Conservation (phyloP, 305 asterid species). For the Fraxinus dipetala region DNA sequence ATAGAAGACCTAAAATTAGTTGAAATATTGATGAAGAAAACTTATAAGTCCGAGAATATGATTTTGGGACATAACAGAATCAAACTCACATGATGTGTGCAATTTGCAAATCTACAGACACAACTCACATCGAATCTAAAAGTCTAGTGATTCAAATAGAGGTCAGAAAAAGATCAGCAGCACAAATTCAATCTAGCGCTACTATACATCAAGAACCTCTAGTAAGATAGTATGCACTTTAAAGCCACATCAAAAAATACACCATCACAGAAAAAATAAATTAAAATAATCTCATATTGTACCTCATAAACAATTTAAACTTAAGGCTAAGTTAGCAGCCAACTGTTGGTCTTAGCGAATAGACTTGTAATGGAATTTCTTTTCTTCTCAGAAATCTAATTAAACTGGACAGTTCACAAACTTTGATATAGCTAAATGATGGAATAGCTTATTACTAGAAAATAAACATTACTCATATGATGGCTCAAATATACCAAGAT, state of each 20-base stretch:
- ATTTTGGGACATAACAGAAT: neutral
- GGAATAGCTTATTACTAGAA: neutral
- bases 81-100: neutral
- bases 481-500: neutral
- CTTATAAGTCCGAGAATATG: neutral
- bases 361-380: neutral
- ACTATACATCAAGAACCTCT: neutral
- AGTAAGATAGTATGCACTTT: neutral
- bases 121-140: neutral
- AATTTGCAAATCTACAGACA: neutral
- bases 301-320: neutral
- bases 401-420: neutral
- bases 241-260: neutral
- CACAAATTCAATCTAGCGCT: neutral
- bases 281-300: neutral
- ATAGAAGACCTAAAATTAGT: neutral
- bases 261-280: neutral
- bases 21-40: neutral
- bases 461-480: neutral
- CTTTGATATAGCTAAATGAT: neutral
- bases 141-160: neutral
- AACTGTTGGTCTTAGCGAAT: neutral
- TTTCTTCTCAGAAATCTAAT: neutral
- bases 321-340: neutral
- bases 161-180: neutral